Conservation (phyloP, 768 basidiomycete species). For the Phlegmacium glaucopus region DNA sequence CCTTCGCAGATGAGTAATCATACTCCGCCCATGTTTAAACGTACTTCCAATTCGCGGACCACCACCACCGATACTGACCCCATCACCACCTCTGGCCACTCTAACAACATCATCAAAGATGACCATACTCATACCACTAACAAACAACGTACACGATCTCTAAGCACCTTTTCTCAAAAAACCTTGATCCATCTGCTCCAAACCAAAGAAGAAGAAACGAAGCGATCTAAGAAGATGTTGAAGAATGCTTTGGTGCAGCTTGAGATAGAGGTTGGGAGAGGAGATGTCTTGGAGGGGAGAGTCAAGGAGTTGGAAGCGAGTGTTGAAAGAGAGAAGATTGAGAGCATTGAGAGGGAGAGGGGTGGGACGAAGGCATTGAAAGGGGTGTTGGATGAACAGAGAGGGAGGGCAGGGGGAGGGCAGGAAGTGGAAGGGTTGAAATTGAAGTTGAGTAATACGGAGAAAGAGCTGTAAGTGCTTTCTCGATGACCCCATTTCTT, state of each 20-base stretch:
- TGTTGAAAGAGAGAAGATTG: too few relatives aligned
- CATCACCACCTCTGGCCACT: not conserved
- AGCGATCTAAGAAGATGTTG: conserved; percentile 27
- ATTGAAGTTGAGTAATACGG: not conserved
- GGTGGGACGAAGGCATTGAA: too few relatives aligned
- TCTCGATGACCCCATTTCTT: not conserved
- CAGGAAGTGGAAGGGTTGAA: too few relatives aligned
- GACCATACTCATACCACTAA: conserved; percentile 9
- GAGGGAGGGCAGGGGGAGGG: too few relatives aligned
- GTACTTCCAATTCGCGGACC: not conserved
- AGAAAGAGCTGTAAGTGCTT: conserved; percentile 27
- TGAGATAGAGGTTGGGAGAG: conserved; percentile 15
- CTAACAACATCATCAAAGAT: conserved; percentile 1
- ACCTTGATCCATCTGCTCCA: conserved; percentile 24
- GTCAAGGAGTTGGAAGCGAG: conserved; percentile 19
- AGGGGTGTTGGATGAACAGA: too few relatives aligned
- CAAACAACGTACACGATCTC: conserved; percentile 18
- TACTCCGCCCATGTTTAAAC: too few relatives aligned
- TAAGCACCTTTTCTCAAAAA: conserved; percentile 22
- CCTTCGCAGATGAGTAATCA: not conserved
- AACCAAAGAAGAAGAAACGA: conserved; percentile 22
- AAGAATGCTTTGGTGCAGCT: conserved; percentile 23
- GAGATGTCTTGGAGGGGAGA: conserved; percentile 12
- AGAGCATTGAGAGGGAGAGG: conserved; percentile 17
- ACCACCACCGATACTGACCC: not conserved